Conservation (phyloP, 2,329 filamentous ascomycete genomes). For the Aspergillus sergii region DNA sequence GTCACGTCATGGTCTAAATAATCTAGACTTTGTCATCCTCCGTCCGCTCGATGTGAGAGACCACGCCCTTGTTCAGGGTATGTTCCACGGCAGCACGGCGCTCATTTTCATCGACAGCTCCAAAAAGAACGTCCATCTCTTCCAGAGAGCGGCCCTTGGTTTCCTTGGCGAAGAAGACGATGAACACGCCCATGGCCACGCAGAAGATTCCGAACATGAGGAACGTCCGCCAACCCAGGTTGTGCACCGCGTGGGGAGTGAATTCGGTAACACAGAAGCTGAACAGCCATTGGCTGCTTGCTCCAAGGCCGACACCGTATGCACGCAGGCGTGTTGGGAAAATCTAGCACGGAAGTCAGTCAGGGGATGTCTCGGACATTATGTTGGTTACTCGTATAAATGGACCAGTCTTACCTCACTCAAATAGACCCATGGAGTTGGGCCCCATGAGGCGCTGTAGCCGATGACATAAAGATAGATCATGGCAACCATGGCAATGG, state of each 20-base stretch:
- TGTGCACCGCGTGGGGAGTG: conserved; percentile 43
- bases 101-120: conserved; percentile 28
- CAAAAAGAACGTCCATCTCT: conserved; percentile 41
- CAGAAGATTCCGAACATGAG: conserved; percentile 48
- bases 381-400: background rate
- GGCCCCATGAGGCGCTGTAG: conserved; percentile 31
- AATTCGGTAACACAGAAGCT: conserved; percentile 47
- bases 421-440: conserved; percentile 38
- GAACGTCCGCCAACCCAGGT: conserved; percentile 43
- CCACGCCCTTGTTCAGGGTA: conserved; percentile 28
- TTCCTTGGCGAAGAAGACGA: conserved; percentile 42
- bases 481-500: conserved; percentile 48
- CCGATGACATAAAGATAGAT: conserved; percentile 51
- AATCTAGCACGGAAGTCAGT: conserved; percentile 27
- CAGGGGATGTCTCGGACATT: background rate
- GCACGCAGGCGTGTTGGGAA: conserved; percentile 44
- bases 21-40: conserved; percentile 15
- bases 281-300: conserved; percentile 44
- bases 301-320: conserved; percentile 44
- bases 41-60: conserved; percentile 25
- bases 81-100: conserved; percentile 29
- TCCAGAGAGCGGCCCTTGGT: conserved; percentile 42
- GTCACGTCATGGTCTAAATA: background rate
- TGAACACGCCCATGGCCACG: conserved; percentile 38
- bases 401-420: conserved; percentile 28